Conservation (phyloP, 2,329 filamentous ascomycete species). For the Blumeriella jaapii region DNA sequence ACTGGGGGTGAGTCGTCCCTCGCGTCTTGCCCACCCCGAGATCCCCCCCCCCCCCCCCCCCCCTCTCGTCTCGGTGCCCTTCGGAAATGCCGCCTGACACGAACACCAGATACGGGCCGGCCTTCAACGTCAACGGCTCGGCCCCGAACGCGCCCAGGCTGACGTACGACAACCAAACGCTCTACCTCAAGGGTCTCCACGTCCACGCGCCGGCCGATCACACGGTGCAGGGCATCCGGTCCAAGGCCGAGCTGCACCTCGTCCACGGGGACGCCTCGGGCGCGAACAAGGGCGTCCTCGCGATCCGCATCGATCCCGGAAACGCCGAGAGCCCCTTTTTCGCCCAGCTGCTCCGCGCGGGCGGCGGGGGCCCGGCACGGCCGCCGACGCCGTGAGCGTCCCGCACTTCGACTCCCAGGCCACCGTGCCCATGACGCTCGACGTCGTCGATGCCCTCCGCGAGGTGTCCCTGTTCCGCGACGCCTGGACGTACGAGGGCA, state of each 20-base stretch:
- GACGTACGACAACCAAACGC: slow-evolving; percentile 35
- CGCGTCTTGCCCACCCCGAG: no score
- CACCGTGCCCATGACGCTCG: slow-evolving; percentile 20
- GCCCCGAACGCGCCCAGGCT: no score
- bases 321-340: slow-evolving; percentile 31
- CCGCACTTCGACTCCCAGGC: slow-evolving; percentile 30
- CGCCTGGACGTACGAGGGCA: slow-evolving; percentile 39
- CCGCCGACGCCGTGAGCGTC: slow-evolving; percentile 22
- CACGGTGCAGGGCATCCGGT: slow-evolving; percentile 31
- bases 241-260: slow-evolving; percentile 37
- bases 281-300: slow-evolving; percentile 34
- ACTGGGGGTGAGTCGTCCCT: slow-evolving; percentile 29
- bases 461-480: slow-evolving; percentile 31
- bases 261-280: slow-evolving; percentile 35
- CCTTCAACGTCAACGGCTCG: slow-evolving; percentile 32
- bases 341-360: slow-evolving; percentile 31
- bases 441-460: slow-evolving; percentile 27
- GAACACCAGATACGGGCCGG: slow-evolving; percentile 31
- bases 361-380: background rate
- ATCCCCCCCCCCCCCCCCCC: no score
- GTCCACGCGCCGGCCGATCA: slow-evolving; percentile 41
- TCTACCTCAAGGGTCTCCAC: slow-evolving; percentile 39
- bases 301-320: slow-evolving; percentile 35
- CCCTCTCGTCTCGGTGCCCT: no score
- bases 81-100: background rate